These are phyloP conservation scores for Jamesozyma spencerorum DNA, from an alignment of 805 yeast genomes.

Conservation along the genomic window DNA sequence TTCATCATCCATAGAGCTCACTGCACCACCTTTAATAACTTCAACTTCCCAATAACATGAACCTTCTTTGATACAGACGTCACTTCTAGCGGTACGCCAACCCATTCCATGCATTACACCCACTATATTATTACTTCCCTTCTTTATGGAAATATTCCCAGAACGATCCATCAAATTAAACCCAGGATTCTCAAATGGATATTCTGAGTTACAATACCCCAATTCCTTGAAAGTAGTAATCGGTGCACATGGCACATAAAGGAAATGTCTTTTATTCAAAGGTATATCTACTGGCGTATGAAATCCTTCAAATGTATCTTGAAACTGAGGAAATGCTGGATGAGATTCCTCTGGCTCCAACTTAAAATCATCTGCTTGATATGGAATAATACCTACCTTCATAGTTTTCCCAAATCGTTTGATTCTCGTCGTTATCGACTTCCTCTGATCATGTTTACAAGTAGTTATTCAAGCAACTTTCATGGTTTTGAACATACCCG, in stretches of 20 bases:
- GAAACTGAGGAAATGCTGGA: slow-evolving; percentile 20
- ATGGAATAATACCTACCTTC: slow-evolving; percentile 25
- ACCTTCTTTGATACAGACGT: slow-evolving; percentile 71
- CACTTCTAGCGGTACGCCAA: slow-evolving; percentile 72
- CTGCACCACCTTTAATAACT: slow-evolving; percentile 34
- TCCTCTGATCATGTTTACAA: too few relatives aligned
- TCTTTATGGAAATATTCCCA: slow-evolving; percentile 40
- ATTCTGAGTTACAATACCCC: slow-evolving; percentile 63
- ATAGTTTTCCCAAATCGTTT: slow-evolving; percentile 4
- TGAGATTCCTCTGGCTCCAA: slow-evolving; percentile 4
- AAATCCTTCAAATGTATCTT: slow-evolving; percentile 13
- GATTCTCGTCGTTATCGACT: too few relatives aligned
- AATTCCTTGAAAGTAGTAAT: slow-evolving; percentile 48
- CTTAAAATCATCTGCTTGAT: slow-evolving; percentile 23
- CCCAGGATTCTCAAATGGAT: slow-evolving; percentile 43
- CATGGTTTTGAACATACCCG: too few relatives aligned
- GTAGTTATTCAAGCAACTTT: too few relatives aligned
- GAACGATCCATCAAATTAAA: slow-evolving; percentile 47
- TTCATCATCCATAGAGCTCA: neutral
- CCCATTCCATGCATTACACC: slow-evolving; percentile 56
- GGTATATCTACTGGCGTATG: slow-evolving; percentile 63
- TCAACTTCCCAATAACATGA: slow-evolving; percentile 69
- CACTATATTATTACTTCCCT: slow-evolving; percentile 23
- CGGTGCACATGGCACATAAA: slow-evolving; percentile 71
- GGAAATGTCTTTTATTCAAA: slow-evolving; percentile 66